phyloP scores from a whole-genome alignment of 2,329 filamentous ascomycete genomes.

The Penicillium sclerotiorum region DNA sequence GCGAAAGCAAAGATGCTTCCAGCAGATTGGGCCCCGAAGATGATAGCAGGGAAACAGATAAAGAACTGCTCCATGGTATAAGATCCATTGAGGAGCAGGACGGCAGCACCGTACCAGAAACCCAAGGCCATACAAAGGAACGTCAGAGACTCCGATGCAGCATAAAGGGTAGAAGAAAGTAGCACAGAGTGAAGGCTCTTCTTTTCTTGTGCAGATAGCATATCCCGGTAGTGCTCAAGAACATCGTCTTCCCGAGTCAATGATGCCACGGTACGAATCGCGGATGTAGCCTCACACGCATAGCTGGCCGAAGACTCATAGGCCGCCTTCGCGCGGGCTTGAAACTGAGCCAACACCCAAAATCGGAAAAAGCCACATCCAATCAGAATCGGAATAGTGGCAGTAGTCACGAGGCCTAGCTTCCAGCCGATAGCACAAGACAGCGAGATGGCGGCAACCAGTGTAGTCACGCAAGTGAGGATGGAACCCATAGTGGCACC shows the following conservation, averaged over 20 bases:
- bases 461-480: conserved; percentile 66
- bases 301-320: conserved; percentile 4
- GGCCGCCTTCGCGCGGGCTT: background rate
- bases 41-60: conserved; percentile 47
- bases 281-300: conserved; percentile 9
- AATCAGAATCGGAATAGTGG: conserved; percentile 57
- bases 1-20: conserved; percentile 34
- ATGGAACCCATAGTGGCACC: conserved; percentile 52
- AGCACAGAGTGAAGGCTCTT: conserved; percentile 40
- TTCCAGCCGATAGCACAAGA: conserved; percentile 78
- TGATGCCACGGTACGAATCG: conserved; percentile 14
- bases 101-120: conserved; percentile 61
- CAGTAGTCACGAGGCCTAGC: conserved; percentile 66
- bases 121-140: conserved; percentile 29
- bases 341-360: conserved; percentile 53
- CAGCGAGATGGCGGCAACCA: conserved; percentile 67
- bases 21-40: conserved; percentile 37
- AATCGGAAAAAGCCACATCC: conserved; percentile 59
- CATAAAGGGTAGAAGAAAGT: conserved; percentile 22
- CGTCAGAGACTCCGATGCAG: conserved; percentile 4
- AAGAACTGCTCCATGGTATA: conserved; percentile 42
- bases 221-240: conserved; percentile 48
- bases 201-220: conserved; percentile 50
- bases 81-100: conserved; percentile 57
- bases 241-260: conserved; percentile 17